A percentile compares a stretch with the other conserved stretches of the same genome.
phyloP scores from a whole-genome alignment of 306 rosid species.

The Lotus japonicus region DNA sequence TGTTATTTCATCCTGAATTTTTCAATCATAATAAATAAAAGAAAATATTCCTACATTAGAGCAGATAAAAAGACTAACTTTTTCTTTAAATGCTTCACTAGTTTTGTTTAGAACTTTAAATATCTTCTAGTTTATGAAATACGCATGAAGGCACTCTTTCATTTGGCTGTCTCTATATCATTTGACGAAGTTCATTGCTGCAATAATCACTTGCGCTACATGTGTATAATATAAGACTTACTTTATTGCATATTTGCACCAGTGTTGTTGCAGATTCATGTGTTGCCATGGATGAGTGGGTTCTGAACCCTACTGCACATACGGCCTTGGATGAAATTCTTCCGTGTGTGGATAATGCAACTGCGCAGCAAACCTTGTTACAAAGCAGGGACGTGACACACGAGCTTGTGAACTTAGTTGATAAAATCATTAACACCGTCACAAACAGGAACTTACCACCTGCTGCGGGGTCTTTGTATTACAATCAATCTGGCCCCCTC shows the following conservation, averaged over 20 bases:
- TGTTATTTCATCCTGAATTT: background rate
- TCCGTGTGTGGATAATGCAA: slow-evolving; percentile 83
- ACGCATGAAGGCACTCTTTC: background rate
- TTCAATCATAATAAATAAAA: background rate
- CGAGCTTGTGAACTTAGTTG: slow-evolving; percentile 37
- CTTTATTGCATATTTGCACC: slow-evolving; percentile 16
- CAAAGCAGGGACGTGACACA: slow-evolving; percentile 52
- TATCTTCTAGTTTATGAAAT: background rate
- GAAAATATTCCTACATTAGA: background rate
- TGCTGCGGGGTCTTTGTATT: slow-evolving; percentile 30
- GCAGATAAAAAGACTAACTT: background rate
- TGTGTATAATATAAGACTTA: background rate
- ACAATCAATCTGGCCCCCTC: slow-evolving; percentile 75
- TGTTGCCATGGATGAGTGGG: slow-evolving; percentile 90
- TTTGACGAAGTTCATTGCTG: background rate
- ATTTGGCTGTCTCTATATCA: background rate
- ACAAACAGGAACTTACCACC: slow-evolving; percentile 46
- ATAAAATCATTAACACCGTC: slow-evolving; percentile 28
- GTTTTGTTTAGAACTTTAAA: background rate
- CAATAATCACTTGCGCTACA: background rate
- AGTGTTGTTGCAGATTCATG: slow-evolving; percentile 86
- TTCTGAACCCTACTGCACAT: slow-evolving; percentile 62
- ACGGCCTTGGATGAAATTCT: slow-evolving; percentile 89
- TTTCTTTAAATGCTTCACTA: background rate
- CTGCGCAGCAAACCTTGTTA: slow-evolving; percentile 58